Percentiles rank a stretch among this genome's conserved stretches.
Conservation (phyloP, 2,329 filamentous ascomycete species). For the Cyphellophora attinorum region DNA sequence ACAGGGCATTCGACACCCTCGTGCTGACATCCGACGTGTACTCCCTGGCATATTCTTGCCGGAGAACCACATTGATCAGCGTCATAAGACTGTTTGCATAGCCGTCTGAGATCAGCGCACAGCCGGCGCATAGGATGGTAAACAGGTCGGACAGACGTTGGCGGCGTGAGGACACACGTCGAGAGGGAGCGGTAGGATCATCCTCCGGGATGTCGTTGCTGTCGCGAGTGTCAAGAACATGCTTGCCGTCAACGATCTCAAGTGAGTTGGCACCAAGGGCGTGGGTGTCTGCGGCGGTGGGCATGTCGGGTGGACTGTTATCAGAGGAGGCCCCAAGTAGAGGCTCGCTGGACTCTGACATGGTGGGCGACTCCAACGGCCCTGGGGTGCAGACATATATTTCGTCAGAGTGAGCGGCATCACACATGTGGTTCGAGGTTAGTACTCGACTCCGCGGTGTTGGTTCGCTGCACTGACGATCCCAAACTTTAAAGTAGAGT, state of each 20-base stretch:
- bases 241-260: background rate
- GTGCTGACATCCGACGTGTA: conserved; percentile 10
- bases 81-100: conserved; percentile 2
- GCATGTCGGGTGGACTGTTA: background rate
- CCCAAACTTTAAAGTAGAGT: no score
- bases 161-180: background rate
- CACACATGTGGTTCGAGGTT: no score
- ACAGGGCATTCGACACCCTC: conserved; percentile 45
- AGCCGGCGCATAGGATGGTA: background rate
- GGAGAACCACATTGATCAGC: conserved; percentile 1
- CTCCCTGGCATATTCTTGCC: background rate
- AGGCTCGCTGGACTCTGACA: no score
- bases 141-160: background rate
- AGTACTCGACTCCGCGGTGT: no score
- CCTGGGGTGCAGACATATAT: no score
- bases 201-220: background rate
- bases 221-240: background rate
- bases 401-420: no score
- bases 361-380: no score
- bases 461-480: no score
- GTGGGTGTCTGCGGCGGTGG: background rate
- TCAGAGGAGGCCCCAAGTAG: no score
- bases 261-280: background rate
- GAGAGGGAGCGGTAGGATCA: background rate
- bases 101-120: background rate